Conservation (phyloP, 192 early-diverging fungal species). For the Diversispora epigaea region DNA sequence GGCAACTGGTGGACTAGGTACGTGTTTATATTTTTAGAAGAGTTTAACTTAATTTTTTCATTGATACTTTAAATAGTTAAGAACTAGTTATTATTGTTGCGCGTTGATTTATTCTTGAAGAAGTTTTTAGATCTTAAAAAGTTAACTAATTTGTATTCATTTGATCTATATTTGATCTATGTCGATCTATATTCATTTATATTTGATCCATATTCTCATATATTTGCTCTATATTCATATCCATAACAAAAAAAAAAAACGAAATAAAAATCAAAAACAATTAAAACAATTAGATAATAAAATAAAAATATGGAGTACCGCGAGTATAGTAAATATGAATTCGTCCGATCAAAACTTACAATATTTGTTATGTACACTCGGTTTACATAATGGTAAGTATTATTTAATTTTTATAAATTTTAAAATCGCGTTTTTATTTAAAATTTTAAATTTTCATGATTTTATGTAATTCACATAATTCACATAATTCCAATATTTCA, state of each 20-base stretch:
- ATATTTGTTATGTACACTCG: slow-evolving; percentile 75
- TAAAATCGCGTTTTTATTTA: not conserved
- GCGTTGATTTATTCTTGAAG: no score
- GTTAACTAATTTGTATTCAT: no score
- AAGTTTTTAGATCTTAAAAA: no score
- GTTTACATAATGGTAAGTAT: slow-evolving; percentile 72
- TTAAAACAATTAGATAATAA: slow-evolving; percentile 66
- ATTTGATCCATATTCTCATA: no score
- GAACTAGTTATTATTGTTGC: not conserved
- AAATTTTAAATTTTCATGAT: not conserved
- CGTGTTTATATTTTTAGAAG: not conserved
- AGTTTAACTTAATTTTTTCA: slow-evolving; percentile 15
- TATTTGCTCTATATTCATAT: no score
- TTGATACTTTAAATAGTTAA: slow-evolving; percentile 11
- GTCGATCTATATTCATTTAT: no score
- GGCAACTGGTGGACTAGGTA: slow-evolving; percentile 84
- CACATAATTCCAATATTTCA: not conserved
- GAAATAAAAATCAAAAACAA: not conserved
- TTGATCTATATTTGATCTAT: no score
- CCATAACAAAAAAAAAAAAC: not conserved
- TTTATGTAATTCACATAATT: not conserved
- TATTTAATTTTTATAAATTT: not conserved
- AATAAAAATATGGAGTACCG: slow-evolving; percentile 87
- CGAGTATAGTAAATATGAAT: slow-evolving; percentile 54
- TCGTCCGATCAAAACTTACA: slow-evolving; percentile 54